phyloP scores from a whole-genome alignment of 2,329 filamentous ascomycete genomes.

The Clonostachys byssicola region DNA sequence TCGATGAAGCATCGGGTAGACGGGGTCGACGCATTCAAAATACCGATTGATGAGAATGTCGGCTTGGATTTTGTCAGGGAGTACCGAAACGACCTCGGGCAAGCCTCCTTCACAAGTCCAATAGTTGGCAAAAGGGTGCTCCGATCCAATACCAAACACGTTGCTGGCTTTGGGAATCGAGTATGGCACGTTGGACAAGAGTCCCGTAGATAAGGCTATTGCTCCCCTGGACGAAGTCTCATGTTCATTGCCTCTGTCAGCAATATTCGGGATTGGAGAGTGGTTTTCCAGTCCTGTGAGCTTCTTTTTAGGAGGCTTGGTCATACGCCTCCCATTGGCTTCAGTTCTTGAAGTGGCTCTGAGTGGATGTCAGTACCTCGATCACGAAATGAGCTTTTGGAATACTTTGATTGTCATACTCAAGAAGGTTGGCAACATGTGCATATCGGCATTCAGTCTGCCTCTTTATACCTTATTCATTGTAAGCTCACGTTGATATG shows the following conservation, averaged over 20 bases:
- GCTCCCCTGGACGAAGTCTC: constrained; percentile 45
- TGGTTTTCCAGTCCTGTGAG: constrained; percentile 19
- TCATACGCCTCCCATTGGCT: constrained; percentile 50
- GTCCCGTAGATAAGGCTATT: constrained; percentile 51
- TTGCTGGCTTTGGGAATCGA: constrained; percentile 68
- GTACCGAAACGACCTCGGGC: constrained; percentile 68
- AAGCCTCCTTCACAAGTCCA: constrained; percentile 78
- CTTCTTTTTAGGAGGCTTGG: constrained; percentile 53
- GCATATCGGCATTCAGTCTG: constrained; percentile 75
- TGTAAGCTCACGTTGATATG: constrained; percentile 8
- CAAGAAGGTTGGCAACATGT: constrained; percentile 70
- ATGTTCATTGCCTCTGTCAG: constrained; percentile 44
- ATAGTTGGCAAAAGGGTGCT: constrained; percentile 79
- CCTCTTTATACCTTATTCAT: constrained; percentile 63
- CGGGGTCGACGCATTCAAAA: constrained; percentile 70
- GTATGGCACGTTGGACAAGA: constrained; percentile 71
- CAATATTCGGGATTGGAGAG: constrained; percentile 47
- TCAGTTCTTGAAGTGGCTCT: constrained; percentile 55
- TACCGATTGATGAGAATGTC: constrained; percentile 64
- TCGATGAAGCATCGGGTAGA: constrained; percentile 77
- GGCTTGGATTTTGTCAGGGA: constrained; percentile 72
- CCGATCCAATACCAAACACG: constrained; percentile 75
- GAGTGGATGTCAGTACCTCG: constrained; percentile 5
- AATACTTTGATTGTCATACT: constrained; percentile 42
- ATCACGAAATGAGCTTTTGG: too few relatives aligned